Base-by-base conservation (phyloP, 805 yeast species). In the Saturnispora silvae region DNA sequence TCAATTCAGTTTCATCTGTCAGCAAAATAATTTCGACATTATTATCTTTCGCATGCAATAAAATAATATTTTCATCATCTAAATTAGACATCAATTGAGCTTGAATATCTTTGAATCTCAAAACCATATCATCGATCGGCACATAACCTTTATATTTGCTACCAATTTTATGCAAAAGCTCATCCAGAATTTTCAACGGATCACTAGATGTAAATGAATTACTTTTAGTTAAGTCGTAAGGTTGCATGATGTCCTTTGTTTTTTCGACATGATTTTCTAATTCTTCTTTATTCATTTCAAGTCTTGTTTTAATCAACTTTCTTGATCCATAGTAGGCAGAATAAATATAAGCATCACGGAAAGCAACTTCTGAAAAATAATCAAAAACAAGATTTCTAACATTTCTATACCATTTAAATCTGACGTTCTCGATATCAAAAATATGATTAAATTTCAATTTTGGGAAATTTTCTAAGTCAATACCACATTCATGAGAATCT, bases 101-200 rank as follows among this genome's bases (percentile, higher is more conserved):
- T 54, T 89, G 96, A 0, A 96, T 95, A 20, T 84, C 72, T 5
- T 80, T 62, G 30, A 89, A 63, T 41, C 76, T 76, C 22, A 87
- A 65, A 43, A 77, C 61, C 51, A 75, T 81, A 30, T 81, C 72
- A 37, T 77, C 73, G 29, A 56, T 63, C 4, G 65, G 52, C 13
- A 41, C 48, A 56, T 65, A 39, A 60, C 49, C 53, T 42, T 48
- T 42, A 1, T 59, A 53, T 2, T 56, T 60, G 1, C 59, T 54
- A 5, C 57, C 45, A 2, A 68, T 53, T 5, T 52, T 48, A 41
- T 70, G 57, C 25, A 84, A 54, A 23, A 72, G 75, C 3, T 66
- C 63, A 27, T 75, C 73, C 50, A 80, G 78, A 3, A 60, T 54
- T 13, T 64, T 33, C 3, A 24, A 26, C 16, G 40, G 28, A 26